Conservation (phyloP, 331 rosid species). For the Pyracantha coccinea region DNA sequence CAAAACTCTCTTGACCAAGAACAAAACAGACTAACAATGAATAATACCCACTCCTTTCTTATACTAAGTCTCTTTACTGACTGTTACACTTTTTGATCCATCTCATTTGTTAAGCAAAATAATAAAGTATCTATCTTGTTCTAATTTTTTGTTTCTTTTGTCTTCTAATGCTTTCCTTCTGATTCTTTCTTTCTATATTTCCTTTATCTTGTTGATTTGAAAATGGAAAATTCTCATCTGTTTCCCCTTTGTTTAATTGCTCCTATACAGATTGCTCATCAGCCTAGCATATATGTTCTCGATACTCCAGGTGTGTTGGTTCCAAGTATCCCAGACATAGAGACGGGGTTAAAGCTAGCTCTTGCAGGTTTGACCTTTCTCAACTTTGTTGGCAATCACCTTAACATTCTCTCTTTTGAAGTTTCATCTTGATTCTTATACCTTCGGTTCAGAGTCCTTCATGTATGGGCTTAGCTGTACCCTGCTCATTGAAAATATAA, state of each 20-base stretch:
- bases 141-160: neutral
- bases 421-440: neutral
- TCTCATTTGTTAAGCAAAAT: neutral
- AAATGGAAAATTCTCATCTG: neutral
- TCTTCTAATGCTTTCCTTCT: neutral
- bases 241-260: conserved; percentile 3
- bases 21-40: no score
- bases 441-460: neutral
- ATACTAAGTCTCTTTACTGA: no score
- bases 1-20: no score
- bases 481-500: neutral
- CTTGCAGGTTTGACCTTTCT: conserved; percentile 56
- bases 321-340: conserved; percentile 78
- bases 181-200: neutral
- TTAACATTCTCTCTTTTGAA: neutral
- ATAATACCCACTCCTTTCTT: no score
- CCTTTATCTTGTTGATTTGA: conserved; percentile 1
- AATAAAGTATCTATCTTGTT: neutral
- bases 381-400: neutral
- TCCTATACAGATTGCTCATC: conserved; percentile 67
- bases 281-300: conserved; percentile 82
- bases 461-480: neutral
- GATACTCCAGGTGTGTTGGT: conserved; percentile 88
- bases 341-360: conserved; percentile 86
- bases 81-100: neutral